Conservation (phyloP, 2,329 filamentous ascomycete species). For the Penicillium sp. region DNA sequence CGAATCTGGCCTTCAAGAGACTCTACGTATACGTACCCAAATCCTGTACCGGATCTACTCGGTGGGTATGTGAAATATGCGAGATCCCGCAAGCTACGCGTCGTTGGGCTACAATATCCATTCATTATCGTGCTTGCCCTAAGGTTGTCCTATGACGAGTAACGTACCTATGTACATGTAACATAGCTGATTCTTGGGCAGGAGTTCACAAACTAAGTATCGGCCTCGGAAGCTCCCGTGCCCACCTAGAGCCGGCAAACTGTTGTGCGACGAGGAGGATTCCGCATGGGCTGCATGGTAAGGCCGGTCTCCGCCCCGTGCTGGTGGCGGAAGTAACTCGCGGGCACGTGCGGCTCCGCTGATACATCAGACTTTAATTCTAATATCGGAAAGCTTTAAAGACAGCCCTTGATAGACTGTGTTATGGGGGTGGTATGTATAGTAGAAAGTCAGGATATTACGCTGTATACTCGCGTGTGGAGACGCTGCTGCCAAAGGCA, state of each 20-base stretch:
- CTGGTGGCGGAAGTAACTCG: constrained; percentile 10
- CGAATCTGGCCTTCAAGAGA: constrained; percentile 4
- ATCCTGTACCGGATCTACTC: too few species aligned
- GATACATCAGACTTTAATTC: not conserved
- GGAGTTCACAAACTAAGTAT: not conserved
- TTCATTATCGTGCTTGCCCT: not conserved
- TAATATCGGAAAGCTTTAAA: not conserved
- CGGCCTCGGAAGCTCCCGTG: not conserved
- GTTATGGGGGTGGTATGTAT: not conserved
- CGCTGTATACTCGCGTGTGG: not conserved
- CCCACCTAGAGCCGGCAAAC: not conserved
- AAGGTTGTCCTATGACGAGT: not conserved
- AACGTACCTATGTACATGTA: too few species aligned
- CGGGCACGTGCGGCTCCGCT: constrained; percentile 12
- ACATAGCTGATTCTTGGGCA: not conserved
- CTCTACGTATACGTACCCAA: constrained; percentile 1
- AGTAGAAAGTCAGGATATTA: not conserved
- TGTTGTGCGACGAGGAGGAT: constrained; percentile 7
- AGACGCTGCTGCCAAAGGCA: not conserved
- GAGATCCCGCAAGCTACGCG: constrained; percentile 3
- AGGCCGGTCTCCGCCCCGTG: constrained; percentile 10
- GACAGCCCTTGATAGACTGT: not conserved
- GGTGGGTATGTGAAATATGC: not conserved
- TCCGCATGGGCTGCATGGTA: constrained; percentile 17
- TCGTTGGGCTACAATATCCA: not conserved